Percentiles rank a stretch among this genome's conserved stretches.
These are phyloP conservation scores for Albugo laibachii DNA, from an alignment of 352 stramenopile genomes.

Conservation along the genomic window DNA sequence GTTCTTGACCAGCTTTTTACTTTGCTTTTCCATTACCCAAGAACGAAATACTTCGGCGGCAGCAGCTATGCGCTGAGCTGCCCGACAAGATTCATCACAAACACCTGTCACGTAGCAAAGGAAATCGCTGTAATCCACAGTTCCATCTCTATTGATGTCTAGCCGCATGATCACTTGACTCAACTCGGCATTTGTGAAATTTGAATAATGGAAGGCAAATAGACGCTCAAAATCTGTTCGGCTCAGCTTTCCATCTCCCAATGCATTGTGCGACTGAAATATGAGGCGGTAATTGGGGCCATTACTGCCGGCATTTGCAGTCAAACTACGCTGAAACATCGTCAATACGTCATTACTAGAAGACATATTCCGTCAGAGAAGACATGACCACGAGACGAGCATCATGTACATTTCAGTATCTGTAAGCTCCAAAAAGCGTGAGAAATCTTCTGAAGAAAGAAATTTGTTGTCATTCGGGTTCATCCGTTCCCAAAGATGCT, in stretches of 20 bases:
- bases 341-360: slow-evolving; percentile 43
- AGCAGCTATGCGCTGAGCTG: slow-evolving; percentile 26
- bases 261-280: slow-evolving; percentile 56
- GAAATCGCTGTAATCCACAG: slow-evolving; percentile 65
- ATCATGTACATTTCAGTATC: slow-evolving; percentile 48
- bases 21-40: slow-evolving; percentile 61
- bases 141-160: slow-evolving; percentile 49
- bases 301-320: slow-evolving; percentile 28
- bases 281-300: slow-evolving; percentile 52
- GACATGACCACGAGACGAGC: not conserved
- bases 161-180: slow-evolving; percentile 67
- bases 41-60: slow-evolving; percentile 39
- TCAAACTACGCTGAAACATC: slow-evolving; percentile 43
- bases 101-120: slow-evolving; percentile 56
- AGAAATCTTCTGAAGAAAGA: slow-evolving; percentile 30
- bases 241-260: slow-evolving; percentile 40
- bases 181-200: slow-evolving; percentile 45
- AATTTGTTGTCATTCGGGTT: slow-evolving; percentile 33
- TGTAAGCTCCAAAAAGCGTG: slow-evolving; percentile 49
- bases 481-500: slow-evolving; percentile 45
- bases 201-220: slow-evolving; percentile 42
- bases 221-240: slow-evolving; percentile 53
- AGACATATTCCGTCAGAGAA: not conserved
- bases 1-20: slow-evolving; percentile 51
- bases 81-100: slow-evolving; percentile 34